A percentile compares a stretch with the other conserved stretches of the same genome.
Conservation (phyloP, 2,329 filamentous ascomycete species). For the Penicillium paneum region DNA sequence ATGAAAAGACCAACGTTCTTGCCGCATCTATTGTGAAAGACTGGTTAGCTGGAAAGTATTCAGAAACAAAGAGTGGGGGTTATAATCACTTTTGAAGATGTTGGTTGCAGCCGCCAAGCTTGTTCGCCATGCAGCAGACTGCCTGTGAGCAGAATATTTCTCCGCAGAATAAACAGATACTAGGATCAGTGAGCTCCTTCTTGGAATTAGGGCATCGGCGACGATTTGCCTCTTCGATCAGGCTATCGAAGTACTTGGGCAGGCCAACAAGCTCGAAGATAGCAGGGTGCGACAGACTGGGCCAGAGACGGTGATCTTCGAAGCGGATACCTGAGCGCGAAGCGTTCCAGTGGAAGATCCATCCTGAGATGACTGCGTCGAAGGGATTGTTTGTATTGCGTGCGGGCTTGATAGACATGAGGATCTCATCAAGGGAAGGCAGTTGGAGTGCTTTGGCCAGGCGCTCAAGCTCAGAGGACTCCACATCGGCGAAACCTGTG, state of each 20-base stretch:
- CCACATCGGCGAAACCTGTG: constrained; percentile 60
- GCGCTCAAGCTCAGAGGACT: constrained; percentile 75
- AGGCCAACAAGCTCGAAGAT: constrained; percentile 94
- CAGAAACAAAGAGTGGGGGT: background rate
- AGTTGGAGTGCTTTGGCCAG: constrained; percentile 72
- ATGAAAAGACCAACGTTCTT: constrained; percentile 89
- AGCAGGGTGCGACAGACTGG: constrained; percentile 70
- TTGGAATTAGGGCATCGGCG: constrained; percentile 82
- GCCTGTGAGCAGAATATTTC: constrained; percentile 96
- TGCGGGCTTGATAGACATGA: constrained; percentile 53
- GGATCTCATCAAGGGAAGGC: constrained; percentile 75
- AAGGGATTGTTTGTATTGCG: constrained; percentile 42
- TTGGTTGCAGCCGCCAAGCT: constrained; percentile 81
- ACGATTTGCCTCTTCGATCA: constrained; percentile 88
- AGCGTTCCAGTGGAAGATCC: constrained; percentile 59
- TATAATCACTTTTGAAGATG: constrained; percentile 74
- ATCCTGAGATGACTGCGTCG: constrained; percentile 59
- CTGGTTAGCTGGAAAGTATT: constrained; percentile 12
- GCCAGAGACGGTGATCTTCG: constrained; percentile 36
- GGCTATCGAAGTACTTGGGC: constrained; percentile 83
- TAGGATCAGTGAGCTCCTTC: constrained; percentile 86
- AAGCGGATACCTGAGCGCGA: constrained; percentile 32
- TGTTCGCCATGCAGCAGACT: constrained; percentile 74
- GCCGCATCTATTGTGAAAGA: constrained; percentile 63
- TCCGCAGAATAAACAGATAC: constrained; percentile 89